These are phyloP conservation scores for Limnomonas spitsbergensis DNA, from an alignment of 139 green algal species.

Conservation along the genomic window DNA sequence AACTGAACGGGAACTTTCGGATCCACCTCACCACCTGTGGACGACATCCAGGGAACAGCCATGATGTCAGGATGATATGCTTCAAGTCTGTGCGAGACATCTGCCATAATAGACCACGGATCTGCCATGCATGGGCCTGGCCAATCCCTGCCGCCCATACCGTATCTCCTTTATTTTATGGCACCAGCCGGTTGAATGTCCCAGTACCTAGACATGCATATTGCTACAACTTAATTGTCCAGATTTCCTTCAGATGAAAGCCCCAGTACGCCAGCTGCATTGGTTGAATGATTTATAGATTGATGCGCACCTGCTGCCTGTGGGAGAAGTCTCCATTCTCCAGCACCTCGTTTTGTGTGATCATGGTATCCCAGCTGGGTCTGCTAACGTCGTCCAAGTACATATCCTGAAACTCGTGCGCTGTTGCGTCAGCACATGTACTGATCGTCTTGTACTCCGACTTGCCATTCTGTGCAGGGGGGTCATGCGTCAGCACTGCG, in stretches of 20 bases:
- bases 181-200: too few relatives aligned
- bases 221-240: background rate
- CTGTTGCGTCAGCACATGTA: slow-evolving; percentile 59
- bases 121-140: background rate
- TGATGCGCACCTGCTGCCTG: slow-evolving; percentile 38
- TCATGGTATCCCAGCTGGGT: slow-evolving; percentile 58
- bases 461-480: slow-evolving; percentile 56
- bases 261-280: too few relatives aligned
- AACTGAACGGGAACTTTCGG: slow-evolving; percentile 84
- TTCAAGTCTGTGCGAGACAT: background rate
- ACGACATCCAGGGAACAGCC: slow-evolving; percentile 45
- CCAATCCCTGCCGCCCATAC: background rate
- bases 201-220: background rate
- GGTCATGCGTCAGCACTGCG: too few relatives aligned
- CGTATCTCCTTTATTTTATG: background rate
- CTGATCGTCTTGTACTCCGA: slow-evolving; percentile 89
- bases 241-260: background rate
- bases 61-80: background rate
- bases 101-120: background rate
- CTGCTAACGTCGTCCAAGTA: slow-evolving; percentile 78
- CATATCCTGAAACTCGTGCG: slow-evolving; percentile 84
- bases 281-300: too few relatives aligned
- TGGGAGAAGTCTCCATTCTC: slow-evolving; percentile 53
- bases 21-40: slow-evolving; percentile 86
- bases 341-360: slow-evolving; percentile 29